A percentile compares a stretch with the other conserved stretches of the same genome.
Evolutionary conservation across 202 grass and related monocot genomes (phyloP).

Genomic region (Zizania palustris): DNA sequence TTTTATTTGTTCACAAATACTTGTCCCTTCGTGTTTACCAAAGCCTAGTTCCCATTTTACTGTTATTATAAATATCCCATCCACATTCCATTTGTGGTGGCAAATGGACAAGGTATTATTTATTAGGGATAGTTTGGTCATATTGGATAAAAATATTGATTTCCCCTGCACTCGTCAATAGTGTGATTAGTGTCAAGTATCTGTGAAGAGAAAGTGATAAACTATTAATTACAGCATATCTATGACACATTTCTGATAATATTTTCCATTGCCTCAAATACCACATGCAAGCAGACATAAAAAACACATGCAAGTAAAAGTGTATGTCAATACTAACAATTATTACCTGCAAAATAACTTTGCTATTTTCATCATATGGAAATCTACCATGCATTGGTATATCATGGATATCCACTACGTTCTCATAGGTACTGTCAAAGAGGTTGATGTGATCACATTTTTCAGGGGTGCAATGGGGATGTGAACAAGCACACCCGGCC

Average conservation of each 20-base stretch:
- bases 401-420: constrained; percentile 63
- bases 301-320: constrained; percentile 8
- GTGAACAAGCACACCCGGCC: constrained; percentile 62
- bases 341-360: constrained; percentile 80
- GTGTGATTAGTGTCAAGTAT: background rate
- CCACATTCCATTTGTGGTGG: background rate
- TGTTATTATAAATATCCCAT: background rate
- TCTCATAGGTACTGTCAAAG: constrained; percentile 62
- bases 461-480: constrained; percentile 58
- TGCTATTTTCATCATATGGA: constrained; percentile 73
- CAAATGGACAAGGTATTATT: background rate
- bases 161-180: background rate
- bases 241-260: background rate
- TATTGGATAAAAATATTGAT: background rate
- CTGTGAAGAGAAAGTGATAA: background rate
- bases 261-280: background rate
- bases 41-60: background rate
- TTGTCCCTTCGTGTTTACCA: background rate
- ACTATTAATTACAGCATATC: background rate
- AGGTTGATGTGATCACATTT: constrained; percentile 72
- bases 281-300: background rate
- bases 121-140: background rate
- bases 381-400: constrained; percentile 72
- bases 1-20: background rate
- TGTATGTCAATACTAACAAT: background rate